Evolutionary conservation across 78 protist species (phyloP).

Genomic region (Dictyostelium firmibasis): DNA sequence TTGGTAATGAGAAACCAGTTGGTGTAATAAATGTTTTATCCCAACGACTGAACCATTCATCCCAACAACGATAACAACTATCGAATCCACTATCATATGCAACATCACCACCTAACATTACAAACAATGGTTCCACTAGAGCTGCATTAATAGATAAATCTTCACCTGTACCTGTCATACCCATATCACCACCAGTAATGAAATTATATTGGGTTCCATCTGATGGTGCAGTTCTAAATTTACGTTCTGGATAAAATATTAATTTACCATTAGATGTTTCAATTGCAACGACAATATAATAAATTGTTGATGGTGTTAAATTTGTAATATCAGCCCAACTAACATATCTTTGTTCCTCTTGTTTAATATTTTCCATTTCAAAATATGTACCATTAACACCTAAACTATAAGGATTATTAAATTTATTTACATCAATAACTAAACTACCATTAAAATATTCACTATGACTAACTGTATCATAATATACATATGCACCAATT

Average conservation of each 20-base stretch:
- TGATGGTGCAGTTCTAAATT: slow-evolving; percentile 60
- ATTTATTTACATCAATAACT: background rate
- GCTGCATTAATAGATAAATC: slow-evolving; percentile 29
- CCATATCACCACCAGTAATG: slow-evolving; percentile 66
- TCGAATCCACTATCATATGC: slow-evolving; percentile 69
- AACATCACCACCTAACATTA: slow-evolving; percentile 80
- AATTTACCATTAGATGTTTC: background rate
- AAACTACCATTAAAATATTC: background rate
- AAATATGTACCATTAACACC: background rate
- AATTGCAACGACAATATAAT: slow-evolving; percentile 15
- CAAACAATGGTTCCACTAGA: slow-evolving; percentile 42
- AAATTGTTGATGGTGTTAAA: slow-evolving; percentile 2
- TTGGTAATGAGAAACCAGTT: slow-evolving; percentile 31
- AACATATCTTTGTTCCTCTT: slow-evolving; percentile 35
- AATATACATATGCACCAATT: background rate
- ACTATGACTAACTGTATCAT: slow-evolving; percentile 10
- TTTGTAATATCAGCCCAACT: slow-evolving; percentile 35
- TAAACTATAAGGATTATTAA: slow-evolving; percentile 14
- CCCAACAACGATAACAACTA: slow-evolving; percentile 80
- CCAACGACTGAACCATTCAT: slow-evolving; percentile 73
- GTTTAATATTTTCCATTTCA: slow-evolving; percentile 21
- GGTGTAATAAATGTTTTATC: slow-evolving; percentile 41
- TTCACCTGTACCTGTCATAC: slow-evolving; percentile 4
- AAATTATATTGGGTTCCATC: slow-evolving; percentile 39
- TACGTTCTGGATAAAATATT: slow-evolving; percentile 23